Percentiles rank a stretch among this genome's conserved stretches.
These are phyloP conservation scores for Sporothrix pallida DNA, from an alignment of 2,329 filamentous ascomycete species.

Conservation along the genomic window DNA sequence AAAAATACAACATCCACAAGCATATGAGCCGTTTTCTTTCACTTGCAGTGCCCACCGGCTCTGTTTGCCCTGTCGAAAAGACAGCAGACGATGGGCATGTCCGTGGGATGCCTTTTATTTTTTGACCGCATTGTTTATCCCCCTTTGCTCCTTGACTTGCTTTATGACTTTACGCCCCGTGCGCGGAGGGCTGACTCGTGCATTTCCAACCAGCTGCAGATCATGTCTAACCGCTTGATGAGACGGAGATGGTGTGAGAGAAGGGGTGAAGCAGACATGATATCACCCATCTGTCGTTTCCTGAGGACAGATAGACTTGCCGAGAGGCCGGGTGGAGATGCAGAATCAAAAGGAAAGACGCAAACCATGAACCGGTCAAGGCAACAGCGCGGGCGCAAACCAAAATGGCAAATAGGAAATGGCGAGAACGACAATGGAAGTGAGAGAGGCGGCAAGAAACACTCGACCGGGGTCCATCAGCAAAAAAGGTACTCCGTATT, in stretches of 20 bases:
- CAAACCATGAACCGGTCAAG: not conserved
- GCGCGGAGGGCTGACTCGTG: not conserved
- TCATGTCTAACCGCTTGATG: constrained; percentile 8
- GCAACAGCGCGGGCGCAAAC: constrained; percentile 5
- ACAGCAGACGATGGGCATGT: not conserved
- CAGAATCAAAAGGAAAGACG: not conserved
- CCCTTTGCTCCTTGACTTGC: not conserved
- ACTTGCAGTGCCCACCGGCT: not conserved
- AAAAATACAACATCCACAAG: constrained; percentile 3
- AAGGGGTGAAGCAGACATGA: not conserved
- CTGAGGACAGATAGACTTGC: too few relatives aligned
- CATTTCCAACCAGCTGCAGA: not conserved
- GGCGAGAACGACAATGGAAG: not conserved
- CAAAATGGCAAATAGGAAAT: not conserved
- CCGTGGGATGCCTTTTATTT: not conserved
- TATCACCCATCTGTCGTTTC: too few relatives aligned
- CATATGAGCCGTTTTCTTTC: not conserved
- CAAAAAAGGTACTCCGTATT: not conserved
- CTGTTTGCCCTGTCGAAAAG: not conserved
- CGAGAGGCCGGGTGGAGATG: not conserved
- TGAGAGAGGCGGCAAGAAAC: constrained; percentile 17
- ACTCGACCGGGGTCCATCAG: not conserved
- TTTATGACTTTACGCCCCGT: not conserved
- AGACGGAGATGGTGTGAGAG: not conserved
- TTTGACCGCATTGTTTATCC: not conserved